Evolutionary conservation across 176 grass and related monocot species (phyloP).

Genomic region (Aegilops longissima): DNA sequence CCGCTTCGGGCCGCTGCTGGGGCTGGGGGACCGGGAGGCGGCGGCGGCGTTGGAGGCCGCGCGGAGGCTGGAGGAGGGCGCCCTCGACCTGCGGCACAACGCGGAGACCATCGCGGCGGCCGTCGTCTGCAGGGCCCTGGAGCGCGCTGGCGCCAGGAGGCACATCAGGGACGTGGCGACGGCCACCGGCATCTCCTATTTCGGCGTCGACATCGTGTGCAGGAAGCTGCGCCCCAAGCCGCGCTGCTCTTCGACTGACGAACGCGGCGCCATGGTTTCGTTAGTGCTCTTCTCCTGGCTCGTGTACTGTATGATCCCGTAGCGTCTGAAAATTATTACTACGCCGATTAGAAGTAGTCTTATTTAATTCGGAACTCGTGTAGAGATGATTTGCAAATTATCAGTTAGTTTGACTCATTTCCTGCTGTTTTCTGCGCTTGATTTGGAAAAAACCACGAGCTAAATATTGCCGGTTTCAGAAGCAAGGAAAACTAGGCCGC

Average conservation of each 20-base stretch:
- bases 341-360: too few relatives aligned
- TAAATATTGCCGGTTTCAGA: background rate
- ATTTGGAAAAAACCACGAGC: background rate
- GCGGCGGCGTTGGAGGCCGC: background rate
- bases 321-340: background rate
- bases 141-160: constrained; percentile 4
- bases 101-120: constrained; percentile 28
- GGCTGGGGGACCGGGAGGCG: constrained; percentile 30
- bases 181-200: constrained; percentile 34
- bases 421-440: background rate
- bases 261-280: background rate
- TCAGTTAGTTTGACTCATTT: background rate
- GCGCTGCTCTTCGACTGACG: constrained; percentile 20
- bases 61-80: constrained; percentile 1
- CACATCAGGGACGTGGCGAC: constrained; percentile 20
- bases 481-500: background rate
- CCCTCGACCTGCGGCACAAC: constrained; percentile 35
- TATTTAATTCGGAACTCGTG: background rate
- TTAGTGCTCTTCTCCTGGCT: too few relatives aligned
- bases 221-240: constrained; percentile 13
- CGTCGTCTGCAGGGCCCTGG: constrained; percentile 34
- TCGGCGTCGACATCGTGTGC: constrained; percentile 13
- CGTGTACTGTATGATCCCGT: too few relatives aligned
- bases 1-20: constrained; percentile 27
- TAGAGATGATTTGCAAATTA: background rate